A percentile compares a stretch with the other conserved stretches of the same genome.
Evolutionary conservation across 768 basidiomycete species (phyloP).

Genomic region (Leccinum variicolor): DNA sequence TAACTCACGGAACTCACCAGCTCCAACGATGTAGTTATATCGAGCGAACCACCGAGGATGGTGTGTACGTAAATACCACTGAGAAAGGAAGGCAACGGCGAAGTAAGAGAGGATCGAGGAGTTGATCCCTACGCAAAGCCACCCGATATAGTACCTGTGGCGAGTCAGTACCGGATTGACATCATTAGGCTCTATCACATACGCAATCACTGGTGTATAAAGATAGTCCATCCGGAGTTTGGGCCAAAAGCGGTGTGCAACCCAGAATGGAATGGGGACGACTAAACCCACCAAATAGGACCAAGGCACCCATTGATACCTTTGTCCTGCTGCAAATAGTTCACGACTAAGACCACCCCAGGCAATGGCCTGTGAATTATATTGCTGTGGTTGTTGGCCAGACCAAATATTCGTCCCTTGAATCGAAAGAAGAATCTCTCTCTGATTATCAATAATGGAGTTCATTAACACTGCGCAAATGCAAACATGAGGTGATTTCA

Average conservation of each 20-base stretch:
- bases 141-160: constrained; percentile 36
- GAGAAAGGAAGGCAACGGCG: constrained; percentile 54
- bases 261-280: constrained; percentile 41
- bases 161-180: constrained; percentile 6
- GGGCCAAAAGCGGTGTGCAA: constrained; percentile 36
- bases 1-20: constrained; percentile 33
- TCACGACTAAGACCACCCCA: constrained; percentile 41
- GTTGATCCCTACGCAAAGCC: constrained; percentile 52
- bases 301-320: constrained; percentile 43
- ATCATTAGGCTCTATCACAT: neutral
- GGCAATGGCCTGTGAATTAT: constrained; percentile 34
- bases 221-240: constrained; percentile 26
- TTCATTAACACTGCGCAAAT: constrained; percentile 45
- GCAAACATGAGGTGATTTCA: constrained; percentile 44
- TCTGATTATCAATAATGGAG: constrained; percentile 49
- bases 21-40: constrained; percentile 67
- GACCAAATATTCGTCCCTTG: constrained; percentile 46
- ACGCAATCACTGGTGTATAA: constrained; percentile 34
- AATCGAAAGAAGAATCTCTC: constrained; percentile 49
- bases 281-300: constrained; percentile 32
- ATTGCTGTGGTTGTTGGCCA: constrained; percentile 30
- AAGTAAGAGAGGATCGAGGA: constrained; percentile 47
- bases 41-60: constrained; percentile 65
- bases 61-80: constrained; percentile 54
- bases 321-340: constrained; percentile 29